Conservation (phyloP, 2,329 filamentous ascomycete species). For the Paecilomyces formosus region DNA sequence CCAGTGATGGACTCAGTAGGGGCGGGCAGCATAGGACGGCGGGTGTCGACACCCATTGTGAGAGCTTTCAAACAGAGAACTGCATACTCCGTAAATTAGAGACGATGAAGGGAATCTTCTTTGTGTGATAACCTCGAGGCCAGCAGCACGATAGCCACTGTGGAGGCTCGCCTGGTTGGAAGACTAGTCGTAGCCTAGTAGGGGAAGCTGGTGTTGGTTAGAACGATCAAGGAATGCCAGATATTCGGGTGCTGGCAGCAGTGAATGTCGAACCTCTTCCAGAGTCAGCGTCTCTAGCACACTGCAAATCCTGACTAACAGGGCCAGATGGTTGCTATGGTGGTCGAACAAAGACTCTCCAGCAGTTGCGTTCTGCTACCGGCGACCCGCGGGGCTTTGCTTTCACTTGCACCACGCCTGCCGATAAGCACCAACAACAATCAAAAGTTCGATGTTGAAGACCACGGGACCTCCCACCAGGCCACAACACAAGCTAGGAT, state of each 20-base stretch:
- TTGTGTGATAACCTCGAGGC: neutral
- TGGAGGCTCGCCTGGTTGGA: neutral
- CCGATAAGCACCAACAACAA: neutral
- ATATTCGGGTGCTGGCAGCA: neutral
- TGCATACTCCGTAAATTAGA: conserved; percentile 23
- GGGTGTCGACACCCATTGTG: conserved; percentile 43
- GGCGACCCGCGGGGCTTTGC: neutral
- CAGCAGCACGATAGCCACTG: neutral
- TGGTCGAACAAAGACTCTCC: neutral
- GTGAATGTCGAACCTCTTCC: neutral
- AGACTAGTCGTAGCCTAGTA: neutral
- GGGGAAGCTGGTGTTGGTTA: neutral
- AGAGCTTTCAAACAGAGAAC: conserved; percentile 23
- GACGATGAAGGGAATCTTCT: neutral
- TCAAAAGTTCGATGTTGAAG: neutral
- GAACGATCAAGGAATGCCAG: neutral
- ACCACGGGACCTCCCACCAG: neutral
- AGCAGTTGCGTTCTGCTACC: neutral
- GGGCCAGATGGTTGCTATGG: neutral
- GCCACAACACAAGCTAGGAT: neutral
- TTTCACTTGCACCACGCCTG: neutral
- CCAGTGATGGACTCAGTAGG: conserved; percentile 41
- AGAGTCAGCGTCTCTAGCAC: neutral
- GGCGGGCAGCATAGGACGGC: conserved; percentile 42
- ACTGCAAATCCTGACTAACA: neutral